Base-by-base conservation (phyloP, 257 asterid species). In the Solanum neorickii region DNA sequence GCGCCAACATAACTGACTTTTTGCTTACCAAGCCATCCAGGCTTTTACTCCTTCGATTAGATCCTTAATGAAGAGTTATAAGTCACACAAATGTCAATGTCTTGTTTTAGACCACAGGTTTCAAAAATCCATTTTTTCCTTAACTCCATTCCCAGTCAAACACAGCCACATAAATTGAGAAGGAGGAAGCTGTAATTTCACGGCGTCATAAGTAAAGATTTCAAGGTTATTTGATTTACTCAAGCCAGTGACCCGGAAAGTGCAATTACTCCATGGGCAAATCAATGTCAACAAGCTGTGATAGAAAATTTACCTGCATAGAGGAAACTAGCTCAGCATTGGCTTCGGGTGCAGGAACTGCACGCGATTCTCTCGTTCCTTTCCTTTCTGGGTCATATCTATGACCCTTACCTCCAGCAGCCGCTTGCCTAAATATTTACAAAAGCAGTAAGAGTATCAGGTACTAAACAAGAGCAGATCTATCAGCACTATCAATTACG, bases 331-430 rank as follows among this genome's bases (percentile, higher is more conserved):
- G 86, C 88, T 95, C 98, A 70, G 98, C 98, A 92, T 95, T 95
- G 83, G 98, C 98, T 76, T 91, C 89, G 3, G 98, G 97, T 59
- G 98, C 98, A 82, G 97, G 97, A 90, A 91, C 93, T 16, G 98
- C 98, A 74, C 94, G 94, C 44, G 94, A 92, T 86, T 94, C 97
- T 88, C 93, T 90, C 29, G 91, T 86, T 90, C 95, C 93, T 88
- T 93, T 90, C 90, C 88, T 92, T 68, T 94, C 97, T 72, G 41
- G 86, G 83, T 91, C 94, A 41, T 90, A 76, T 87, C 93, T 91
- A 85, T 92, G 94, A 88, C 91, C 96, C 93, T 92, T 92, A 89
- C 86, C 85, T 82, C 96, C 98, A 80, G 96, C 96, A 52, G 95
- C 98, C 84, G 80, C 92, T 87, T 90, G 95, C 89, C 99, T 97